A percentile compares a stretch with the other conserved stretches of the same genome.
Evolutionary conservation across 768 basidiomycete genomes (phyloP).

Genomic region (Hygrophoropsis aurantiaca): DNA sequence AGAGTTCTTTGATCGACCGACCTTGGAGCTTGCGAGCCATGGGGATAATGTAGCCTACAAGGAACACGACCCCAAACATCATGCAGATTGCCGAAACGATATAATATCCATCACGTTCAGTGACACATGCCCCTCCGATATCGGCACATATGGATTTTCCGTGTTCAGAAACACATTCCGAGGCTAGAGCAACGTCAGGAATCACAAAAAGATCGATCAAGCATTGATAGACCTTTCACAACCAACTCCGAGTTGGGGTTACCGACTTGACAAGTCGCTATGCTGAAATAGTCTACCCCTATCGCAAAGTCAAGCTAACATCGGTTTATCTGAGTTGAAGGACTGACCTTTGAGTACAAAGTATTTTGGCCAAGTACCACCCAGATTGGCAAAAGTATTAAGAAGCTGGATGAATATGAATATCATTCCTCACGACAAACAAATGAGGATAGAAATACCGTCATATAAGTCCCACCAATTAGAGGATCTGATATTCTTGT

Average conservation of each 20-base stretch:
- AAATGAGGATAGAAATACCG: slow-evolving; percentile 51
- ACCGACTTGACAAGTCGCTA: slow-evolving; percentile 78
- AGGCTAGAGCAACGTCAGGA: slow-evolving; percentile 42
- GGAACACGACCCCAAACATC: slow-evolving; percentile 66
- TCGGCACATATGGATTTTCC: slow-evolving; percentile 79
- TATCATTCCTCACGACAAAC: slow-evolving; percentile 1
- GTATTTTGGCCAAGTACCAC: slow-evolving; percentile 97
- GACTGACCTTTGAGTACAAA: slow-evolving; percentile 85
- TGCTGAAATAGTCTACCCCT: slow-evolving; percentile 88
- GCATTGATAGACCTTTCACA: slow-evolving; percentile 48
- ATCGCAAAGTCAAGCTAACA: slow-evolving; percentile 10
- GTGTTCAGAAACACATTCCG: slow-evolving; percentile 91
- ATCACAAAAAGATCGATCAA: not conserved
- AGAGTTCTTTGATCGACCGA: slow-evolving; percentile 34
- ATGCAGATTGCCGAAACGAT: slow-evolving; percentile 80
- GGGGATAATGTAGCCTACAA: slow-evolving; percentile 79
- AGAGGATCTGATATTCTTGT: slow-evolving; percentile 94
- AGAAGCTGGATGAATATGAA: slow-evolving; percentile 56
- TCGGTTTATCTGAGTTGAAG: not conserved
- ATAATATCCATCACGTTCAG: slow-evolving; percentile 91
- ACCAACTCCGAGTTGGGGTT: slow-evolving; percentile 51
- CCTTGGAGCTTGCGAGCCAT: slow-evolving; percentile 85
- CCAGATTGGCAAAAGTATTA: slow-evolving; percentile 95
- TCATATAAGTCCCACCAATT: slow-evolving; percentile 99
- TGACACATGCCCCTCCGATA: slow-evolving; percentile 77